Conservation (phyloP, 164 flowering plant species). For the Vitis amurensis region DNA sequence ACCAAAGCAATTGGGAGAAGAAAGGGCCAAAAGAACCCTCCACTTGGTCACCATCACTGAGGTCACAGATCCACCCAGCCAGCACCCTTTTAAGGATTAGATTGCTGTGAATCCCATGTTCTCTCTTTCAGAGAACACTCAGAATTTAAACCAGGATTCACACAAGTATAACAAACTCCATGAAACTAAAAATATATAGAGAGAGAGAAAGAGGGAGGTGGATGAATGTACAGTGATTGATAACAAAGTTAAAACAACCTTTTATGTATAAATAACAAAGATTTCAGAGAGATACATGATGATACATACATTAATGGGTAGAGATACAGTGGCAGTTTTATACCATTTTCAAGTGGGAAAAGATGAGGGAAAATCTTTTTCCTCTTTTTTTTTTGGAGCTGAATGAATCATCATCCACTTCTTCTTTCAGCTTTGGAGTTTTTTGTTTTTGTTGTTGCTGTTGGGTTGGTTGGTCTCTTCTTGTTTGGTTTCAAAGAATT, state of each 20-base stretch:
- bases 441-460: too few relatives aligned
- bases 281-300: conserved; percentile 14
- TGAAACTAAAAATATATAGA: conserved; percentile 21
- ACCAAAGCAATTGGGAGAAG: background rate
- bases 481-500: conserved; percentile 29
- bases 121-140: background rate
- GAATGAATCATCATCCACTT: conserved; percentile 10
- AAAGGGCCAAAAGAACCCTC: conserved; percentile 26
- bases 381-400: background rate
- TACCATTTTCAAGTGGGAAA: conserved; percentile 17
- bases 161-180: conserved; percentile 3
- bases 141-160: conserved; percentile 4
- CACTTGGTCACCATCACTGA: conserved; percentile 39
- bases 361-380: conserved; percentile 24
- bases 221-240: background rate
- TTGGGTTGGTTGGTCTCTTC: background rate
- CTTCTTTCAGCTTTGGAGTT: background rate
- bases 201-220: too few relatives aligned
- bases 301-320: conserved; percentile 49
- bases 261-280: conserved; percentile 41
- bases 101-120: conserved; percentile 13
- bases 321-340: conserved; percentile 19
- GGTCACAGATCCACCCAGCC: conserved; percentile 21
- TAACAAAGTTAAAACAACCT: conserved; percentile 27
- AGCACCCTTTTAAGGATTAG: conserved; percentile 9